Base-by-base conservation (phyloP, 75 land plant genomes). In the Pseudotsuga menziesii region DNA sequence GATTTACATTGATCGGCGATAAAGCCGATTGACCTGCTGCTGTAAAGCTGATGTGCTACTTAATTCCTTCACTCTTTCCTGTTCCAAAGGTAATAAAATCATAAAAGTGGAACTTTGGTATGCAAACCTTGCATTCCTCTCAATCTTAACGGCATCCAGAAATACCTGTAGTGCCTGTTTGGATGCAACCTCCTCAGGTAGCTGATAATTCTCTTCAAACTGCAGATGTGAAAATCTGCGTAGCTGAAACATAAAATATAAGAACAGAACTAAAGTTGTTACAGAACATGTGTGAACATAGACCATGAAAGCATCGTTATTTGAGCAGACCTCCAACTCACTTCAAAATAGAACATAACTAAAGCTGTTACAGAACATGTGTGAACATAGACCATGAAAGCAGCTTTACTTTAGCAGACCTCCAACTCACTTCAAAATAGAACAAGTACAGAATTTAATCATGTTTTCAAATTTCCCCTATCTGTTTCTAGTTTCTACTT, bases 1-100 rank as follows among this genome's bases (percentile, higher is more conserved):
- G 23, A 69, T 19, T 20, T 69, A 69, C 72, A 19, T 69, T 69
- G 72, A 1, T 69, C 22, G 72, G 20, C 72, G 72, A 69, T 69
- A 69, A 69, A 69, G 52, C 52, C 72, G 22, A 41, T 69, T 69
- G 12, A 44, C 48, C 72, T 69, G 72, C 72, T 69, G 72, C 72
- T 69, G 72, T 41, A 41, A 69, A 20, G n/a, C 3, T 39, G 52
- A 39, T 19, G 41, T 39, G 72, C 52, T 69, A 69, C 72, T n/a
- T 39, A 41, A n/a, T 20, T 48, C 72, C 23, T 19, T 69, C 48
- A 69, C 13, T 20, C 72, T 41, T 69, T 69, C 72, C 72, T 69
- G 72, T 69, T n/a, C 15, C 32, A 69, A 69, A 69, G 36, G 72
- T 41, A 22, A 39, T 69, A 22, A 69, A 69, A n/a, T 44, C 41